Evolutionary conservation across 257 asterid genomes (phyloP).

Genomic region (Lycium barbarum): DNA sequence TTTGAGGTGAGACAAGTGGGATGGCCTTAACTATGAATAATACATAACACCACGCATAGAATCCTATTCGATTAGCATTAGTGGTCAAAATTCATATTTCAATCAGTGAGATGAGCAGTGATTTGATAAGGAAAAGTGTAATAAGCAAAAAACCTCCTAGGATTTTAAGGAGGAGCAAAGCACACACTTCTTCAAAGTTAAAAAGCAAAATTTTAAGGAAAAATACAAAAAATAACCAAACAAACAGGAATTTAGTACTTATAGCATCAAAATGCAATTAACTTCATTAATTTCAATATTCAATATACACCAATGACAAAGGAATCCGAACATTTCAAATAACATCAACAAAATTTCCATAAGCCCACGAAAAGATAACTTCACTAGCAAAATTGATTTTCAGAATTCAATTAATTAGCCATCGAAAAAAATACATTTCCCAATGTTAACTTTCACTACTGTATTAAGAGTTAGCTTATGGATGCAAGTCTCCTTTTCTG

Average conservation of each 20-base stretch:
- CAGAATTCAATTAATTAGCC: background rate
- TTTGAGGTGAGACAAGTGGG: background rate
- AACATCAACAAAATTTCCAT: background rate
- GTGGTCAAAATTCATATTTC: background rate
- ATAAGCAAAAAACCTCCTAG: constrained; percentile 2
- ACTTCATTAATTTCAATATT: background rate
- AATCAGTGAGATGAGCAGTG: background rate
- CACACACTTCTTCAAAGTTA: constrained; percentile 2
- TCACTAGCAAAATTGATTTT: constrained; percentile 1
- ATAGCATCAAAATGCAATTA: background rate
- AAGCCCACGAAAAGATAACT: background rate
- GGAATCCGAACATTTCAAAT: background rate
- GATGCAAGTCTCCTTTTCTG: background rate
- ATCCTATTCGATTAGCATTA: background rate
- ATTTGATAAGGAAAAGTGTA: background rate
- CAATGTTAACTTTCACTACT: background rate
- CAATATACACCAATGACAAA: background rate
- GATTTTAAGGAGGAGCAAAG: background rate
- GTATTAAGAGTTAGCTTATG: background rate
- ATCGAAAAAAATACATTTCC: background rate
- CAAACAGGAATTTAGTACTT: background rate
- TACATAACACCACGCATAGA: background rate
- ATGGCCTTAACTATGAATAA: constrained; percentile 10
- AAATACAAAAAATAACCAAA: background rate
- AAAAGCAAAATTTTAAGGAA: background rate